Evolutionary conservation across 208 protist genomes (phyloP), one percentile per base, ranked within the genome.

Genomic region (Leishmania martiniquensis): DNA sequence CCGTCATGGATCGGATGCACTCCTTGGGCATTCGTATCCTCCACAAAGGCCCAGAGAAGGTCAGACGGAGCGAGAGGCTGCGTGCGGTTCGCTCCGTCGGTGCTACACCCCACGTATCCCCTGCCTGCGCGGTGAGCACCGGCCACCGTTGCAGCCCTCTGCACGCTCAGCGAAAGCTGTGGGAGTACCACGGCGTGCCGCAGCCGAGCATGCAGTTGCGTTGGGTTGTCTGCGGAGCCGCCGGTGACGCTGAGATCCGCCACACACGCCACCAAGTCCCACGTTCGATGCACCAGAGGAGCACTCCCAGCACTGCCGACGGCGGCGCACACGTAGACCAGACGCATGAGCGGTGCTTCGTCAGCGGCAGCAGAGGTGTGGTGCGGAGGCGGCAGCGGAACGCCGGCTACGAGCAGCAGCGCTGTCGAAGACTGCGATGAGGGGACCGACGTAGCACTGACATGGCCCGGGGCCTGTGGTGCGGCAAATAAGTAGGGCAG

Each of bases 41-140:
- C 69, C 12, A 83, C 74, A 63, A 78, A 79, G n/a, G 62, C 80
- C 80, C 80, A 83, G 20, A 83, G 60, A n/a, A 83, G 74, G 44
- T 78, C 68, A 34, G 17, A 20, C 20, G 79, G 79, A 6, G 15
- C 12, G 1, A 82, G 32, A 2, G 37, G 34, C 49, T 2, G 65
- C 42, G 65, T 37, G 42, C 65, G 2, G 42, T 47, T 37, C 12
- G 22, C 47, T 44, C 32, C 68, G 57, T 37, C 68, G 10, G 44
- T 47, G 68, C 49, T 13, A 47, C 44, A 22, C 47, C 0, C 47
- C 4, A 6, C 32, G 68, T 44, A 32, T 22, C 13, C 32, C 47
- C 70, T 44, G 34, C 17, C 25, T 32, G 32, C n/a, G 68, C n/a
- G 39, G 68, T 37, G 47, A 10, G 25, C 17, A 12, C 32, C 49